Conservation (phyloP, 2,329 filamentous ascomycete species). For the Microcyclosporella mali region DNA sequence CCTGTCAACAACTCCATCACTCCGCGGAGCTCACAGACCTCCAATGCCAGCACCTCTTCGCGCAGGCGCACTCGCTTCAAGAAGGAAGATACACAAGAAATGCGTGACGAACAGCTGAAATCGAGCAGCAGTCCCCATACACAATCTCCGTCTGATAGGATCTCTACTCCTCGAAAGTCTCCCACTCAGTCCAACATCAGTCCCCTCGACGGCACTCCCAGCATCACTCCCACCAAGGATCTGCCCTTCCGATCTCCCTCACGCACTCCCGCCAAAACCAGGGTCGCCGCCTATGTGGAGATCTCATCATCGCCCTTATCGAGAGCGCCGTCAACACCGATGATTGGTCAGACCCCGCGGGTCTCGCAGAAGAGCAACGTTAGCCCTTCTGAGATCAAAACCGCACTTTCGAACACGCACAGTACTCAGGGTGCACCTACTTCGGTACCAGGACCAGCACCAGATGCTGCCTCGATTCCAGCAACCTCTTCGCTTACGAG, state of each 20-base stretch:
- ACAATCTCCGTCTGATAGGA: not conserved
- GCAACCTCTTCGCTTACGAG: constrained; percentile 30
- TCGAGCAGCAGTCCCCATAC: constrained; percentile 2
- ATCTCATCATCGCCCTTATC: not conserved
- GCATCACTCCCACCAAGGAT: constrained; percentile 13
- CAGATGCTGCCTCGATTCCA: constrained; percentile 16
- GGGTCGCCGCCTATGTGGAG: constrained; percentile 7
- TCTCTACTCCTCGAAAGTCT: constrained; percentile 1
- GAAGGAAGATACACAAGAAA: constrained; percentile 6
- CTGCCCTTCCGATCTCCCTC: constrained; percentile 10
- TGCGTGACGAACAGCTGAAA: constrained; percentile 4
- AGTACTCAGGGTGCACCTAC: not conserved
- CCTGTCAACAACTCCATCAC: too few species aligned
- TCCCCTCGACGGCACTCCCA: constrained; percentile 7
- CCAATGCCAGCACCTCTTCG: not conserved
- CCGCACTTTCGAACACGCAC: not conserved
- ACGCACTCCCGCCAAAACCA: constrained; percentile 5
- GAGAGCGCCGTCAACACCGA: constrained; percentile 1
- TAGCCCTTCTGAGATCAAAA: not conserved
- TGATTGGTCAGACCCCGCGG: too few species aligned
- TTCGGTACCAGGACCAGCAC: constrained; percentile 1
- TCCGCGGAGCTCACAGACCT: not conserved
- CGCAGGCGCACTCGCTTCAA: not conserved
- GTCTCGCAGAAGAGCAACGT: too few species aligned
- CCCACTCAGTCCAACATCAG: constrained; percentile 4